phyloP scores from a whole-genome alignment of 2,329 filamentous ascomycete genomes.

The Coniochaeta sp. region DNA sequence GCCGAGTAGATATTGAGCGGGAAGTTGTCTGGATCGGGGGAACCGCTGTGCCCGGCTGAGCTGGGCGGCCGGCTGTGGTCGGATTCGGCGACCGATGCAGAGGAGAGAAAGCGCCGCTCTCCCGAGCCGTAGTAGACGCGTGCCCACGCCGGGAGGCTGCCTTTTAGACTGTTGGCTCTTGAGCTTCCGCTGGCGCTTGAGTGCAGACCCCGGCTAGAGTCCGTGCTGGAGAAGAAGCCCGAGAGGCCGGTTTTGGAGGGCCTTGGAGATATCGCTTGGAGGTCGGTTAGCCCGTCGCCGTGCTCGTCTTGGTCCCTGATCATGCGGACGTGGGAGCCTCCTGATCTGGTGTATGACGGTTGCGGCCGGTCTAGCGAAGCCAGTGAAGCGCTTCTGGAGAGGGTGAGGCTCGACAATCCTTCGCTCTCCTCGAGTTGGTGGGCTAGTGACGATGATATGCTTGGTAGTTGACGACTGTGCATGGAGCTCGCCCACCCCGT shows the following conservation, averaged over 20 bases:
- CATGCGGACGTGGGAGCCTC: slow-evolving; percentile 33
- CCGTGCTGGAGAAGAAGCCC: slow-evolving; percentile 37
- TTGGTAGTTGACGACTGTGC: slow-evolving; percentile 48
- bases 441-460: slow-evolving; percentile 48
- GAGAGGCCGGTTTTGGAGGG: slow-evolving; percentile 49
- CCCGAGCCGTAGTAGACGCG: slow-evolving; percentile 66
- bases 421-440: slow-evolving; percentile 32
- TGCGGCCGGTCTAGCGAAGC: slow-evolving; percentile 44
- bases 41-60: slow-evolving; percentile 38
- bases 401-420: background rate
- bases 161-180: slow-evolving; percentile 35
- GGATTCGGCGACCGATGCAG: slow-evolving; percentile 39
- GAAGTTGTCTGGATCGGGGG: slow-evolving; percentile 42
- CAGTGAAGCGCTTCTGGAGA: slow-evolving; percentile 36
- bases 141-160: slow-evolving; percentile 44
- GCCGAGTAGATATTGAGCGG: slow-evolving; percentile 37
- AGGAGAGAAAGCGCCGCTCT: slow-evolving; percentile 46
- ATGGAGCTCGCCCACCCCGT: slow-evolving; percentile 35
- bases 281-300: slow-evolving; percentile 55
- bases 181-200: slow-evolving; percentile 41
- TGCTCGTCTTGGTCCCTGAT: slow-evolving; percentile 56
- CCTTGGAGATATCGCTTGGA: slow-evolving; percentile 44
- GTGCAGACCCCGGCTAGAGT: slow-evolving; percentile 44
- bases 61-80: slow-evolving; percentile 36
- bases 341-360: slow-evolving; percentile 33